Base-by-base conservation (phyloP, 768 basidiomycete genomes). In the Hygrophorus pudorinus region DNA sequence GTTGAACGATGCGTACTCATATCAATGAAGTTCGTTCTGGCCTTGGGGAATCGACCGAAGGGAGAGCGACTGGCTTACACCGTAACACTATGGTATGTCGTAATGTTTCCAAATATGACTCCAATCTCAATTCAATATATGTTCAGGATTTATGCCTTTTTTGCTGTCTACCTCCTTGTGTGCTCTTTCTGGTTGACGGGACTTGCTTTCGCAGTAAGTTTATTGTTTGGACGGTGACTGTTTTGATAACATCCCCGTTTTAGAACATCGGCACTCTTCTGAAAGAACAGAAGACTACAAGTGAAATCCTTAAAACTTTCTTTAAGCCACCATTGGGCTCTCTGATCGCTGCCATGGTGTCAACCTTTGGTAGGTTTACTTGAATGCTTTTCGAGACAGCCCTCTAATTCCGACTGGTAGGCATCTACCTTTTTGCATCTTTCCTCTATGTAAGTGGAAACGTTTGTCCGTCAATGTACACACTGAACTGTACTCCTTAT, bases 121-220 rank as follows among this genome's bases (percentile, higher is more conserved):
- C 17, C 17, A 33, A 4, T 16, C 31, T 38, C 18, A 27, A 28
- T 38, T 16, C 42, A 68, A 13, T 18, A 34, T 33, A 4, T 33
- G 24, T 11, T 29, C 18, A 82, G 85, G 76, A 83, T 94, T 1
- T 97, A 84, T 53, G 91, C 86, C 20, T 53, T 94, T 51, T 66
- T 96, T 35, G 71, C 90, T 0, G 56, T 85, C 4, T 98, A 97
- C 62, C 73, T 97, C 6, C 67, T 96, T 46, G 71, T 89, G 24
- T 92, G 90, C 63, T 91, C 91, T 0, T 75, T 91, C 61, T 82
- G 79, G 71, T 64, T 93, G 37, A 94, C 94, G 0, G 71, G 74
- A 54, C 73, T 78, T 52, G 80, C 93, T 0, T 93, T 97, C 62
- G 58, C 65, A 48, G 88, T 85, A 55, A 52, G 76, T 53, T 27